phyloP scores from a whole-genome alignment of 75 land plant species.

The Chamaecyparis obtusa region DNA sequence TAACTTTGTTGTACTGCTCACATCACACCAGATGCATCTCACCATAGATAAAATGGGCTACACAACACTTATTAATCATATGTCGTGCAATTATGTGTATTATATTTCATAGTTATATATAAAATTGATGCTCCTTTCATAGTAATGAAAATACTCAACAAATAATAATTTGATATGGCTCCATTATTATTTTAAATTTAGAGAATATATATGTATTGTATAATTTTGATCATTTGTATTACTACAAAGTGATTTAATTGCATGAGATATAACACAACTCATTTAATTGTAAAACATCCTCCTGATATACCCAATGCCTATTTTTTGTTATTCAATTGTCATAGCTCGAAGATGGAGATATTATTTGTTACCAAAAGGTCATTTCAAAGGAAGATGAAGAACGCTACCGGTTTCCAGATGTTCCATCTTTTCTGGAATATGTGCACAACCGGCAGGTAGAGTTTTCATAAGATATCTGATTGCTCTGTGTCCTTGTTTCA shows the following conservation, averaged over 20 bases:
- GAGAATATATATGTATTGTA: not conserved
- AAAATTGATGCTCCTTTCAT: no score
- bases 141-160: no score
- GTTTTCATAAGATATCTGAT: not conserved
- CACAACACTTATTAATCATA: no score
- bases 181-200: no score
- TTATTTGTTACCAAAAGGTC: conserved; percentile 86
- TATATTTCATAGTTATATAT: no score
- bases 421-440: conserved; percentile 93
- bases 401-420: conserved; percentile 78
- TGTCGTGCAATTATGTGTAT: no score
- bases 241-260: not conserved
- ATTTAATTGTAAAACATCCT: not conserved
- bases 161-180: no score
- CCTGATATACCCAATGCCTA: not conserved
- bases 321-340: not conserved
- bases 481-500: not conserved
- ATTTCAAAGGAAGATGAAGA: conserved; percentile 48
- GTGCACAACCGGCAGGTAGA: conserved; percentile 95
- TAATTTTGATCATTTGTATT: not conserved
- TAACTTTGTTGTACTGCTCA: no score
- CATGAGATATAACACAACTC: not conserved
- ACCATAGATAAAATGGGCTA: no score
- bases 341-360: conserved; percentile 99
- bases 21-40: no score